These are phyloP conservation scores for Clitopilus passeckerianus DNA, from an alignment of 768 basidiomycete species.

Conservation along the genomic window DNA sequence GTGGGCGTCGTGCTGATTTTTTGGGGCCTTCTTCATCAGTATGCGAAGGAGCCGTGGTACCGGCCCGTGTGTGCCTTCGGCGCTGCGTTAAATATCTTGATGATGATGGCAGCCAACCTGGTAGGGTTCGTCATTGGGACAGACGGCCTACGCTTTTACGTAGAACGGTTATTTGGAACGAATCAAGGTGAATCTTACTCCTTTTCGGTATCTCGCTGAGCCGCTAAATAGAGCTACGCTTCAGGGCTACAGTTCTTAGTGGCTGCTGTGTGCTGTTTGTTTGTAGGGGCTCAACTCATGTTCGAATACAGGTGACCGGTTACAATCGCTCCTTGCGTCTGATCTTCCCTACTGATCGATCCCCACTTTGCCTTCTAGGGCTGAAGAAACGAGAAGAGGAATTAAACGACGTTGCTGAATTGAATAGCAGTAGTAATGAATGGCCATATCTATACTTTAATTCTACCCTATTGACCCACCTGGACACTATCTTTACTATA, in stretches of 20 bases:
- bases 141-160: conserved; percentile 72
- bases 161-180: conserved; percentile 57
- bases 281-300: conserved; percentile 87
- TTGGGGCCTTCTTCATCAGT: conserved; percentile 37
- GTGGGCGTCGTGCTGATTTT: background rate
- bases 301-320: conserved; percentile 82
- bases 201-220: background rate
- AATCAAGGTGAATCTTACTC: conserved; percentile 46
- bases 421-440: background rate
- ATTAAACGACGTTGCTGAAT: conserved; percentile 46
- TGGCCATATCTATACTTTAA: background rate
- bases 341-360: background rate
- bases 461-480: background rate
- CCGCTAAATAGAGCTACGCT: background rate
- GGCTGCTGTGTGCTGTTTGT: conserved; percentile 58
- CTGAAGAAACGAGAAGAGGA: conserved; percentile 67
- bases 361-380: conserved; percentile 33
- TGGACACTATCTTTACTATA: background rate
- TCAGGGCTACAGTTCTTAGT: conserved; percentile 65
- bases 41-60: conserved; percentile 68
- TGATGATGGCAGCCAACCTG: conserved; percentile 91
- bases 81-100: conserved; percentile 75
- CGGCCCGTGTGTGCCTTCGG: conserved; percentile 81
- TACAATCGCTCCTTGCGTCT: conserved; percentile 4
- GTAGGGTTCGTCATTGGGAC: conserved; percentile 92